Evolutionary conservation across 768 basidiomycete species (phyloP), one percentile per base, ranked within the genome.

Genomic region (Tricholoma sp.): DNA sequence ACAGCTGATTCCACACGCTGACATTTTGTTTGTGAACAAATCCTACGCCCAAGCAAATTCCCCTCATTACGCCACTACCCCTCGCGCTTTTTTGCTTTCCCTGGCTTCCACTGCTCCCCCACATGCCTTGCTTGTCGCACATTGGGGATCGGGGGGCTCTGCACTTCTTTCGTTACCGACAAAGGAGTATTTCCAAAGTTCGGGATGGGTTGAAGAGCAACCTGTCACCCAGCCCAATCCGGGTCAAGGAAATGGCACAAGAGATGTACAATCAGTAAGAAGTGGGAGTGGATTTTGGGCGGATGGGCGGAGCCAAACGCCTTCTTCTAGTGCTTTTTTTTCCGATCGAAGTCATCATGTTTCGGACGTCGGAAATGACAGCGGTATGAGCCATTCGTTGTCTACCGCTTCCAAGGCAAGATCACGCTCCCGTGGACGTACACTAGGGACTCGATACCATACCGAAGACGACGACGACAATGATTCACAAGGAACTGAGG

Each of bases 281-380:
- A 89, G 84, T 45, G 89, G 83, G 5, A 91, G 88, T 56, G 87
- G 84, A 16, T 91, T 88, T 61, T 91, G 85, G 85, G 89, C 88
- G 0, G 83, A 79, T 31, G 80, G 77, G 19, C 69, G 78, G 29
- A 80, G 79, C 56, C 74, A 78, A 49, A 82, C 79, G 21, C 79
- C 80, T 11, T 83, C 83, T 5, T 82, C 81, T 5, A 81, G 77
- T 59, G 80, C 78, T 3, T 64, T 60, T 34, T 85, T 79, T 68
- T 83, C 80, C 4, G 76, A 77, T 18, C 67, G 69, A 27, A 54
- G 53, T 22, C 53, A 54, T 7, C 59, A 64, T 47, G 63, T 59
- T 56, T 66, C 63, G 3, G 64, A 66, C 16, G 52, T 58, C 31
- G 65, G 64, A 31, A 64, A 60, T 14, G 60, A 74, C 57, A 68